phyloP scores from a whole-genome alignment of 192 early-diverging fungal genomes.

The Coemansia aciculifera region DNA sequence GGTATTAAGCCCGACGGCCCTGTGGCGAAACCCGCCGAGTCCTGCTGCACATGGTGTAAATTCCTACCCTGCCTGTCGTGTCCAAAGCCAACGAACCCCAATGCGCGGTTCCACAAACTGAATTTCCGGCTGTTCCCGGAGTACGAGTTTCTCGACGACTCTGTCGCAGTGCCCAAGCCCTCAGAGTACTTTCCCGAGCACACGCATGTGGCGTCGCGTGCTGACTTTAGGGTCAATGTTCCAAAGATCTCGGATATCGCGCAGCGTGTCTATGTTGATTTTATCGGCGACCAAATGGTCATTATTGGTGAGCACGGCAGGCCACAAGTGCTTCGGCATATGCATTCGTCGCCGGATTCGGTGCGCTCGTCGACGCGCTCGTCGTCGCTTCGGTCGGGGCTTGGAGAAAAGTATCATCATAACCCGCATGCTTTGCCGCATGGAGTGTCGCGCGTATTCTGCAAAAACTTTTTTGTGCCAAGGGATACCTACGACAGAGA shows the following conservation, averaged over 20 bases:
- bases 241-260: constrained; percentile 31
- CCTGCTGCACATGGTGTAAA: constrained; percentile 54
- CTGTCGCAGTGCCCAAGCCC: constrained; percentile 23
- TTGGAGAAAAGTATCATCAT: not conserved
- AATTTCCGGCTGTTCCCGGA: constrained; percentile 53
- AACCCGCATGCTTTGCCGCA: constrained; percentile 6
- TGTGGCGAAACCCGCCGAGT: constrained; percentile 23
- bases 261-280: constrained; percentile 50
- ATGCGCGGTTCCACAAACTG: constrained; percentile 41
- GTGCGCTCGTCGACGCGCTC: constrained; percentile 35
- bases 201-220: constrained; percentile 36
- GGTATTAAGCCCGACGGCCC: constrained; percentile 27
- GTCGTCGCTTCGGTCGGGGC: constrained; percentile 14
- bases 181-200: constrained; percentile 50
- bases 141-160: constrained; percentile 52
- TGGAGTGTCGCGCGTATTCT: constrained; percentile 42
- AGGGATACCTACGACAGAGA: constrained; percentile 52
- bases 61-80: constrained; percentile 50
- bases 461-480: constrained; percentile 53
- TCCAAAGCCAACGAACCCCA: constrained; percentile 47
- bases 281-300: constrained; percentile 52
- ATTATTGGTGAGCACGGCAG: constrained; percentile 45
- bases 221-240: constrained; percentile 33
- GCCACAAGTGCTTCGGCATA: not conserved
- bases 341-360: constrained; percentile 13